Percentiles rank a stretch among this genome's conserved stretches.
These are phyloP conservation scores for Globisporangium emineosum DNA, from an alignment of 352 stramenopile species.

Conservation along the genomic window DNA sequence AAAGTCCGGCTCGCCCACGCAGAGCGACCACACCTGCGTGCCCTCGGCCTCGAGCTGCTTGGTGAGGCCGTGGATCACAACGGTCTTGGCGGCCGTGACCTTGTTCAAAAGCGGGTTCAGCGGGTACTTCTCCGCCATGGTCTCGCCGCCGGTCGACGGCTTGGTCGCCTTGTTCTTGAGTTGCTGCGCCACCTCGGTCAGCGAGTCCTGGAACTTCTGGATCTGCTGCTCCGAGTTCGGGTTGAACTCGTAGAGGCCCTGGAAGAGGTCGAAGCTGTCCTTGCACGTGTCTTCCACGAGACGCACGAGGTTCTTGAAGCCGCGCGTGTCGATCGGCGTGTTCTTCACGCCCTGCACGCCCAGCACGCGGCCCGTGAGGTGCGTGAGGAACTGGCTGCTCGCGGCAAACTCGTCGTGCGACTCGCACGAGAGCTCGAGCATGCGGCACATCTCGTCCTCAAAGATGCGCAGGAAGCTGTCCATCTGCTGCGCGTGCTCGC, in stretches of 20 bases:
- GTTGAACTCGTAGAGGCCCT: conserved; percentile 98
- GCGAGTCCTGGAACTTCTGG: conserved; percentile 64
- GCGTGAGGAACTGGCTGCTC: conserved; percentile 98
- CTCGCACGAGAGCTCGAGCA: conserved; percentile 96
- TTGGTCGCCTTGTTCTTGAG: conserved; percentile 26
- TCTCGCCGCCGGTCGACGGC: conserved; percentile 14
- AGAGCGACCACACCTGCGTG: conserved; percentile 89
- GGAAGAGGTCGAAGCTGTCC: conserved; percentile 98
- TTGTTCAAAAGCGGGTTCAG: conserved; percentile 79
- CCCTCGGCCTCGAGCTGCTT: conserved; percentile 95
- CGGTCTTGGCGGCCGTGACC: conserved; percentile 86
- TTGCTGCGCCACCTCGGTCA: conserved; percentile 47
- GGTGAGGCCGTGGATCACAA: conserved; percentile 92
- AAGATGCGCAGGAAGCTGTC: conserved; percentile 95
- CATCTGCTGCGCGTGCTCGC: conserved; percentile 64
- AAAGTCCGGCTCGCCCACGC: conserved; percentile 96
- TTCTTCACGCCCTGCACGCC: conserved; percentile 83
- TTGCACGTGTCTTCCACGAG: conserved; percentile 96
- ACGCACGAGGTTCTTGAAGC: conserved; percentile 96
- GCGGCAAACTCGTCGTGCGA: conserved; percentile 95
- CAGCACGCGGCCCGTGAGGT: conserved; percentile 96
- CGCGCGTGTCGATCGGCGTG: conserved; percentile 95
- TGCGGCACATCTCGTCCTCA: conserved; percentile 95
- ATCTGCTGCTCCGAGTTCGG: conserved; percentile 85
- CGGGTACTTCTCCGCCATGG: conserved; percentile 56